phyloP scores from a whole-genome alignment of 2,329 filamentous ascomycete species.

The Endothia cerciana region DNA sequence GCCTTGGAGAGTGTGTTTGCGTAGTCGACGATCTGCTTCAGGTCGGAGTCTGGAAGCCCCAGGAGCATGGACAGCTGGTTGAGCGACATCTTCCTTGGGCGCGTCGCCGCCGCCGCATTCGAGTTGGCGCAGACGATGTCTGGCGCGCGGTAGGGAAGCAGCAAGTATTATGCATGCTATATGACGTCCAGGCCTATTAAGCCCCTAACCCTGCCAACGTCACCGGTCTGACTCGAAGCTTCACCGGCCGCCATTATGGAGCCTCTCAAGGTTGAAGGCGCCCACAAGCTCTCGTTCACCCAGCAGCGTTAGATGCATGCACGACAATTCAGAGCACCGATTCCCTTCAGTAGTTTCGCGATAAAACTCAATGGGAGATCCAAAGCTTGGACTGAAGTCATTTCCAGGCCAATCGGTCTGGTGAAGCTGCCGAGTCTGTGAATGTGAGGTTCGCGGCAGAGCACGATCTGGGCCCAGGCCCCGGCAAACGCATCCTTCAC shows the following conservation, averaged over 20 bases:
- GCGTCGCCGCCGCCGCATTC: background rate
- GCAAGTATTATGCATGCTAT: background rate
- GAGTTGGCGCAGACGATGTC: background rate
- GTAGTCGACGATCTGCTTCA: slow-evolving; percentile 85
- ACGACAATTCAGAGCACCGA: no score
- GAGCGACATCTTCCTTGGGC: slow-evolving; percentile 50
- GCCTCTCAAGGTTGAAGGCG: no score
- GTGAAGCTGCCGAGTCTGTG: no score
- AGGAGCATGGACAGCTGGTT: slow-evolving; percentile 78
- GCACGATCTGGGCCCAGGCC: background rate
- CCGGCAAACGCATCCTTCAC: background rate
- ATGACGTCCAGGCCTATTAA: slow-evolving; percentile 7
- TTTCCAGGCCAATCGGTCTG: no score
- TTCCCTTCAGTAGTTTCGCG: no score
- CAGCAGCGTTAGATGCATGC: no score
- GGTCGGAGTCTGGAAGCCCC: slow-evolving; percentile 80
- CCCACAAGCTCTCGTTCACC: no score
- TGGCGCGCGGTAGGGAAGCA: background rate
- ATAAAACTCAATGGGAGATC: no score
- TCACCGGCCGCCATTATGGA: background rate
- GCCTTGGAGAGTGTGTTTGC: slow-evolving; percentile 74
- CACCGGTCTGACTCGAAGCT: slow-evolving; percentile 7
- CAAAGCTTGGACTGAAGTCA: no score
- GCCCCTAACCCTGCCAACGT: slow-evolving; percentile 10
- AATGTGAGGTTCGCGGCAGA: no score